A percentile compares a stretch with the other conserved stretches of the same genome.
phyloP scores from a whole-genome alignment of 1,139 yeast genomes.

The Kluyveromyces sp. region DNA sequence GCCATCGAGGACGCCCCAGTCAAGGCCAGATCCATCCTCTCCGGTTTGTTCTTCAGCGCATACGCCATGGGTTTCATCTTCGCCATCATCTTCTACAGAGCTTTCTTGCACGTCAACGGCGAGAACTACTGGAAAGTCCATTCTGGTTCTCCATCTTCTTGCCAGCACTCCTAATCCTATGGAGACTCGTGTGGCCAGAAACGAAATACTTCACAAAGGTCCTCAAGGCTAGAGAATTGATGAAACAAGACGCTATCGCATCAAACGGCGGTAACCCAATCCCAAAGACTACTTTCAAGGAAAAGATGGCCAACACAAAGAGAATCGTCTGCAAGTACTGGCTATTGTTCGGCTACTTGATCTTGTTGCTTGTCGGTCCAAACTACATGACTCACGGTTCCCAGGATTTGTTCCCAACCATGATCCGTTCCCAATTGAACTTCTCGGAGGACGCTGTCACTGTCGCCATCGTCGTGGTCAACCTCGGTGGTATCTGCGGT shows the following conservation, averaged over 20 bases:
- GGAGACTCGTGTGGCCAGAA: constrained; percentile 50
- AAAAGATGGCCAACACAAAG: constrained; percentile 6
- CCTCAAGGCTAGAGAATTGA: constrained; percentile 22
- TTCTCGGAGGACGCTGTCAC: constrained; percentile 48
- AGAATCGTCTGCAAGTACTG: constrained; percentile 22
- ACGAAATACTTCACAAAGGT: constrained; percentile 34
- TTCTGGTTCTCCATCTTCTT: constrained; percentile 69
- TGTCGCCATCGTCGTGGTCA: constrained; percentile 62
- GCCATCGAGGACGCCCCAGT: constrained; percentile 64
- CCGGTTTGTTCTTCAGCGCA: constrained; percentile 66
- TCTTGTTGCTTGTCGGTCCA: constrained; percentile 54
- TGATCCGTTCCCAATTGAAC: constrained; percentile 46
- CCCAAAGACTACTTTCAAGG: constrained; percentile 26
- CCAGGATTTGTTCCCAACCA: constrained; percentile 65
- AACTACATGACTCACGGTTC: constrained; percentile 69
- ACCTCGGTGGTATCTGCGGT: constrained; percentile 61
- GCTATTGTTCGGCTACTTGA: constrained; percentile 42
- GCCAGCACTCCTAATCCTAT: constrained; percentile 45
- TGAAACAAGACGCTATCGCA: constrained; percentile 40
- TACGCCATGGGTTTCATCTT: constrained; percentile 64
- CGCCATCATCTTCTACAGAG: constrained; percentile 58
- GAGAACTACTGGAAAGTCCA: constrained; percentile 72
- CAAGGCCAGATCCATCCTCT: constrained; percentile 53
- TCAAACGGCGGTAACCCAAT: constrained; percentile 23
- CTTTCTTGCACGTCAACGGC: constrained; percentile 42